Conservation (phyloP, 371 early-diverging fungal genomes). For the Entomophthora muscae region DNA sequence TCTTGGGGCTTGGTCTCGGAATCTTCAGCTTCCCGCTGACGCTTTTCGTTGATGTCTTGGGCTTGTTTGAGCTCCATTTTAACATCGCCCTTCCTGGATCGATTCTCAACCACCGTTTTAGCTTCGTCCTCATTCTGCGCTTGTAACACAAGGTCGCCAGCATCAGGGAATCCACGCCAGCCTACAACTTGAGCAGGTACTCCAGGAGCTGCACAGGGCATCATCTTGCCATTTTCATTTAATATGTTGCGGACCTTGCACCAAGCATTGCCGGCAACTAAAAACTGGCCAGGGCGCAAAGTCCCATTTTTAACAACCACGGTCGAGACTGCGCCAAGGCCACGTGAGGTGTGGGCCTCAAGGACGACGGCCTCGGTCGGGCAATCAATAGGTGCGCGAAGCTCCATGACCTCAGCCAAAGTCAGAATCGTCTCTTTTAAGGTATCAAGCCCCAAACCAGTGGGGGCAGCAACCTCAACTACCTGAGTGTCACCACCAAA, state of each 20-base stretch:
- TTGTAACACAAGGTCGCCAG: constrained; percentile 76
- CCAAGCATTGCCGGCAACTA: constrained; percentile 75
- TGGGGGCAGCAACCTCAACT: constrained; percentile 77
- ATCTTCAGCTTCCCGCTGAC: constrained; percentile 35
- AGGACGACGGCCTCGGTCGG: constrained; percentile 67
- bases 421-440: constrained; percentile 77
- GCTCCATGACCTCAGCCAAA: constrained; percentile 65
- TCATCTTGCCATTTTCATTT: constrained; percentile 48
- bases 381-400: constrained; percentile 43
- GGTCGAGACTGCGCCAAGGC: constrained; percentile 69
- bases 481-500: constrained; percentile 84
- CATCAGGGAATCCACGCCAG: constrained; percentile 81
- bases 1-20: constrained; percentile 17
- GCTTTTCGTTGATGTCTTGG: constrained; percentile 58
- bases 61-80: constrained; percentile 40
- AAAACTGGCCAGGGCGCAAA: constrained; percentile 44
- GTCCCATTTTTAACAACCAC: constrained; percentile 77
- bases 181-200: constrained; percentile 77
- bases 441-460: constrained; percentile 64
- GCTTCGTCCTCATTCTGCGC: constrained; percentile 53
- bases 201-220: constrained; percentile 72
- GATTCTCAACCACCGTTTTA: constrained; percentile 52
- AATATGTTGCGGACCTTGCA: constrained; percentile 73
- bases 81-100: constrained; percentile 35
- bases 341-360: constrained; percentile 75